Evolutionary conservation across 108 stramenopile genomes (phyloP), one percentile per base, ranked within the genome.

Genomic region (Cyclotella cryptica): DNA sequence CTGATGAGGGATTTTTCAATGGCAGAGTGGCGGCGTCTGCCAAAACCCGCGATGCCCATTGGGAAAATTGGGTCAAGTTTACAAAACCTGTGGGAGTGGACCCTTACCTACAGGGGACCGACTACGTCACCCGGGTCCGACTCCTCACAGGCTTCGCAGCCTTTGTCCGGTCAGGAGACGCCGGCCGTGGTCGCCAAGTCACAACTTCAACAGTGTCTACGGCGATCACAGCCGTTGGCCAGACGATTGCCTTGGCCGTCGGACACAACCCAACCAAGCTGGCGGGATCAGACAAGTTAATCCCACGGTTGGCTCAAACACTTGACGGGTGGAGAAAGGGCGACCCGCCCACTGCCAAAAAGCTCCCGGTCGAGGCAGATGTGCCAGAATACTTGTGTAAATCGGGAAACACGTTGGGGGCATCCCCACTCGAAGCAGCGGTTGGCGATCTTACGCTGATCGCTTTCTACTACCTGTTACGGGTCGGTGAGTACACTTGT

Each of bases 21-120:
- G 68, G 68, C 19, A 29, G 68, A 69, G 68, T 69, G 49, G 51
- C 43, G 28, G 68, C 68, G 52, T 26, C 65, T 66, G 26, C 65
- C 65, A 28, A 42, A n/a, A 44, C 13, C 51, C 22, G 68, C 51
- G 49, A n/a, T 11, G 19, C 21, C 14, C 19, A 52, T 35, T 69
- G 68, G 68, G 28, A 35, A 4, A 11, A 53, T 19, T 69, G 68
- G 68, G 7, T 27, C 15, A 13, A 24, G 28, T 53, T 53, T 29
- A 7, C 7, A 49, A 44, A 30, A 52, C 22, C 46, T 29, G 26
- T 69, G 49, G 49, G 68, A 69, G 51, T 69, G 68, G 68, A 69
- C 68, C 52, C 68, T 52, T 52, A 69, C 68, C 19, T 69, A 4
- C 52, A 69, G 52, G 42, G 42, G 30, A 41, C 19, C 62, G 10